A percentile compares a stretch with the other conserved stretches of the same genome.
Conservation (phyloP, 2,329 filamentous ascomycete genomes). For the Chrysoporthe puriensis region DNA sequence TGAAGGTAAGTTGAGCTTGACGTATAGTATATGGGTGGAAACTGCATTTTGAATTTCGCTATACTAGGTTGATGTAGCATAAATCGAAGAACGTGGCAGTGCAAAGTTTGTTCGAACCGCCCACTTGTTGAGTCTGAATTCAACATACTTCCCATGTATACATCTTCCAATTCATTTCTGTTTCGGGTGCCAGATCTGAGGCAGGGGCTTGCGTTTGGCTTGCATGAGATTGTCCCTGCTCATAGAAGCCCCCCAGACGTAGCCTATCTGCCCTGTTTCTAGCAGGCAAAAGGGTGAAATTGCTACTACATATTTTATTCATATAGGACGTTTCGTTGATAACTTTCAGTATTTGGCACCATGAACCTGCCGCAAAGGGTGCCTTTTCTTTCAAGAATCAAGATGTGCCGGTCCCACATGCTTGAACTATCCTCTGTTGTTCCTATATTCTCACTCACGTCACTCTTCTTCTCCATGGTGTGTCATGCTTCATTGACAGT, state of each 20-base stretch:
- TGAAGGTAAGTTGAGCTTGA: too few relatives aligned
- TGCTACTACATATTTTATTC: neutral
- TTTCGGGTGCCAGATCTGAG: neutral
- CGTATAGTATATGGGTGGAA: too few relatives aligned
- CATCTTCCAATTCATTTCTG: too few relatives aligned
- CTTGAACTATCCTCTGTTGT: neutral
- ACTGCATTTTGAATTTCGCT: too few relatives aligned
- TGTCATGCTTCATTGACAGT: conserved; percentile 5
- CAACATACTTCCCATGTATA: too few relatives aligned
- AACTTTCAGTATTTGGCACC: neutral
- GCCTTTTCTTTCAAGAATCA: neutral
- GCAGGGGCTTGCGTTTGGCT: neutral
- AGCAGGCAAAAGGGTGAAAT: neutral
- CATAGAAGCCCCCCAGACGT: neutral
- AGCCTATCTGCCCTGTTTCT: neutral
- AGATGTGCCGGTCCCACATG: conserved; percentile 2
- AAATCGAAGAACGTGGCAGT: too few relatives aligned
- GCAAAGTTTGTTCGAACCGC: too few relatives aligned
- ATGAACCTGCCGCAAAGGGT: neutral
- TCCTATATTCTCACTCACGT: neutral
- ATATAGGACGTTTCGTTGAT: neutral
- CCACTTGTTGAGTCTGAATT: too few relatives aligned
- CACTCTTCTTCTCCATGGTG: neutral
- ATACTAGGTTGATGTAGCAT: too few relatives aligned
- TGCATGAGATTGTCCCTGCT: neutral